These are phyloP conservation scores for Colletotrichum theobromicola DNA, from an alignment of 2,329 filamentous ascomycete species.

Conservation along the genomic window DNA sequence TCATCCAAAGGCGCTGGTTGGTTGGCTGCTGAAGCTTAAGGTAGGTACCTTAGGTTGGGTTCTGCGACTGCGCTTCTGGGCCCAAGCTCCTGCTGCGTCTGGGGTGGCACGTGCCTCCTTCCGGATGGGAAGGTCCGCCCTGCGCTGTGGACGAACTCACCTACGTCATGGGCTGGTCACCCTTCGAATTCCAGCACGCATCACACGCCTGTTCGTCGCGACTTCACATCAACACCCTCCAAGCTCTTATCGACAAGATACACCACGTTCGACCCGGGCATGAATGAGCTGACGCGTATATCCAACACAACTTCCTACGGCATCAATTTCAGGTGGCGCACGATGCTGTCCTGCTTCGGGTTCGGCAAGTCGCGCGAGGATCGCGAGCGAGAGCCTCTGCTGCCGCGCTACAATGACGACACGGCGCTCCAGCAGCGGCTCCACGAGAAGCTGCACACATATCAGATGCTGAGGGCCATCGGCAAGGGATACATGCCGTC, in stretches of 20 bases:
- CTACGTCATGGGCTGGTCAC: conserved; percentile 11
- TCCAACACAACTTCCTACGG: background rate
- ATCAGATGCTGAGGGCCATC: conserved; percentile 87
- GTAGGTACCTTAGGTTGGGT: too few relatives aligned
- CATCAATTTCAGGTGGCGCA: background rate
- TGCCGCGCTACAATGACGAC: conserved; percentile 84
- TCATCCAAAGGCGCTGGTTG: background rate
- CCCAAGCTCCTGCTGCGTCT: background rate
- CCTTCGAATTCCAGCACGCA: background rate
- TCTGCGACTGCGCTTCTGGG: background rate
- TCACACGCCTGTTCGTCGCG: background rate
- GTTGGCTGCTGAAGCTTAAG: too few relatives aligned
- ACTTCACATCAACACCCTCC: background rate
- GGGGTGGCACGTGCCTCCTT: background rate
- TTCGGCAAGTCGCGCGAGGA: conserved; percentile 51
- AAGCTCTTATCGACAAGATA: background rate
- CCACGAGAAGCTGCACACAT: conserved; percentile 89
- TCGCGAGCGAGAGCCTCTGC: conserved; percentile 76
- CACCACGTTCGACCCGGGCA: background rate
- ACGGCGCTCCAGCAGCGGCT: conserved; percentile 78
- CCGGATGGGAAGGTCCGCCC: background rate
- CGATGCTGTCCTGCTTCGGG: conserved; percentile 70
- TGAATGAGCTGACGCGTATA: conserved; percentile 1
- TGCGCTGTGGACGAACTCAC: background rate
- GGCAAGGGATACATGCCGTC: conserved; percentile 90